phyloP scores from a whole-genome alignment of 441 rosid genomes.

The Gossypium armourianum region DNA sequence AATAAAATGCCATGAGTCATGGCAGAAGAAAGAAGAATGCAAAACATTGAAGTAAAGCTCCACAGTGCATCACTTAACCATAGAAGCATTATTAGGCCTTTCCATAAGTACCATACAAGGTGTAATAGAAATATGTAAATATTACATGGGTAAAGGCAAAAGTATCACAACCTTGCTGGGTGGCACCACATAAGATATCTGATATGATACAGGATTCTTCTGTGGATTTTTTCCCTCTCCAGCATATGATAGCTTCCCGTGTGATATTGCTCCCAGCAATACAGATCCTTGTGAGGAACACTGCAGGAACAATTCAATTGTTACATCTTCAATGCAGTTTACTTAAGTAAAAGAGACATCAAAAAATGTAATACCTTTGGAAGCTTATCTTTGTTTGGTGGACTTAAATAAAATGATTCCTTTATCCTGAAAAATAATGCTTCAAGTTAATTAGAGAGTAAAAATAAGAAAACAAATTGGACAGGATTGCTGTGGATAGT shows the following conservation, averaged over 20 bases:
- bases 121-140: not conserved
- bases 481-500: not conserved
- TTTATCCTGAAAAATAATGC: conserved; percentile 42
- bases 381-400: conserved; percentile 71
- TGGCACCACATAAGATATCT: conserved; percentile 63
- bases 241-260: conserved; percentile 51
- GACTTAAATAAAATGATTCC: conserved; percentile 80
- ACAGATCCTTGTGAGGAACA: conserved; percentile 71
- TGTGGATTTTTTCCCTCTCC: conserved; percentile 41
- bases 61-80: not conserved
- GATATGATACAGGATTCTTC: conserved; percentile 60
- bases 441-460: conserved; percentile 13
- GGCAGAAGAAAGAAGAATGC: conserved; percentile 5
- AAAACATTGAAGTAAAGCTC: not conserved
- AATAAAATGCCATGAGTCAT: conserved; percentile 13
- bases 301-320: conserved; percentile 35
- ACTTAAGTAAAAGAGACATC: not conserved
- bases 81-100: conserved; percentile 2
- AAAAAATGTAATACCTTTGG: conserved; percentile 53
- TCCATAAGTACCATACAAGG: conserved; percentile 1
- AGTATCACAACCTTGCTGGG: conserved; percentile 61
- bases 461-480: conserved; percentile 2
- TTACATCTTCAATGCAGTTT: not conserved
- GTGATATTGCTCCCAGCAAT: conserved; percentile 65
- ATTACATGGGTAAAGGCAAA: conserved; percentile 4